phyloP scores from a whole-genome alignment of 2,329 filamentous ascomycete species.

The Orbilia oligospora region DNA sequence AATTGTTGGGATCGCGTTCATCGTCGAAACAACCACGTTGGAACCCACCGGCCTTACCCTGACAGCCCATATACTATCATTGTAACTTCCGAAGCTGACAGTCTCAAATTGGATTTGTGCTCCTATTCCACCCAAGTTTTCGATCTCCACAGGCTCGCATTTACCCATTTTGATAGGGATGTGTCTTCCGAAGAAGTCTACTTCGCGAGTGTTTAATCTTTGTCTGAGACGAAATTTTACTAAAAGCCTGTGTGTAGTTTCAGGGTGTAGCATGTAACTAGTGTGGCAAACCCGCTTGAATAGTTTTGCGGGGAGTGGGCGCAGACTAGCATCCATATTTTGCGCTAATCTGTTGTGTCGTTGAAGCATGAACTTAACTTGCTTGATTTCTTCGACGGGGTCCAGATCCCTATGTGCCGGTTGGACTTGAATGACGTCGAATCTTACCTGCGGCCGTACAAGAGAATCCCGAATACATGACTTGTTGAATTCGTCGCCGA shows the following conservation, averaged over 20 bases:
- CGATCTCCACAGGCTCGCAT: constrained; percentile 81
- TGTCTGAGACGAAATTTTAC: constrained; percentile 64
- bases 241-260: constrained; percentile 60
- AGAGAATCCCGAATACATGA: constrained; percentile 69
- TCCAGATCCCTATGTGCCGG: constrained; percentile 80
- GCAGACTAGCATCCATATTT: constrained; percentile 59
- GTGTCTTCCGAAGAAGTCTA: constrained; percentile 70
- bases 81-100: constrained; percentile 79
- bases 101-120: constrained; percentile 88
- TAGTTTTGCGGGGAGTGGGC: constrained; percentile 73
- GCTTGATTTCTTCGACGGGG: constrained; percentile 82
- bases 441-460: constrained; percentile 72
- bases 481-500: constrained; percentile 83
- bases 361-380: constrained; percentile 91
- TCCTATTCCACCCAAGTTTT: constrained; percentile 79
- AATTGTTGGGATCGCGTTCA: constrained; percentile 27
- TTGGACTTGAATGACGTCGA: constrained; percentile 88
- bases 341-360: constrained; percentile 79
- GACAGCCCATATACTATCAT: constrained; percentile 90
- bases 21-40: constrained; percentile 69
- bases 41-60: constrained; percentile 80
- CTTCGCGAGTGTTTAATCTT: constrained; percentile 84
- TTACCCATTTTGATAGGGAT: constrained; percentile 40
- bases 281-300: constrained; percentile 93
- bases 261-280: constrained; percentile 82